Evolutionary conservation across 1,284 basidiomycete species (phyloP), one percentile per base, ranked within the genome.

Genomic region (Trametes polyzona): DNA sequence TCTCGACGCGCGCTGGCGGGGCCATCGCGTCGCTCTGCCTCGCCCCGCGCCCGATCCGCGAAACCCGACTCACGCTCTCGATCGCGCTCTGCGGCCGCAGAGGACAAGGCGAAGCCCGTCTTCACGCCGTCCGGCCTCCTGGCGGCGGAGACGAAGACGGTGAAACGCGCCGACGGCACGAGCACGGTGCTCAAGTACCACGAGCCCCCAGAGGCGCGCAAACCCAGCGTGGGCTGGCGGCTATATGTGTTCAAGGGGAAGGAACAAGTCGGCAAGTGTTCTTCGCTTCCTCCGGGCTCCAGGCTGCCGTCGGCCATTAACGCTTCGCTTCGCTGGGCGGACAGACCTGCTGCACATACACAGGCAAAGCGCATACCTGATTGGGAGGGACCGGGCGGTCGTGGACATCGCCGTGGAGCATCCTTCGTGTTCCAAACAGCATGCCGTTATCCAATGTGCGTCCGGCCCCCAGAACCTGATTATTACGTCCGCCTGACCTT

Each of bases 361-460:
- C 65, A 80, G 89, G 24, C 97, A 99, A 73, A 97, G 95, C 59
- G 93, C 92, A 59, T 99, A 98, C 72, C 82, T 99, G 7, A 83
- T 98, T 58, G 97, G 96, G 1, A 80, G 96, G 62, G 97, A 99
- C 70, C 83, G 86, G 24, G 78, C 90, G 19, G 92, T 96, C 30
- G 88, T 88, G 37, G 97, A 99, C 69, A 92, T 99, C 59, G 83
- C 90, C 1, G 76, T 98, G 36, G 95, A 96, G 58, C 96, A 99
- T 71, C 95, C 96, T 0, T 98, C 96, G 4, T 95, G 93, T 65
- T 99, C 96, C 0, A 99, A 99, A 71, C 97, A 99, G 71, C 97
- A 99, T 69, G 96, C 96, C 21, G 97, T 90, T 4, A 89, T 99
- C 35, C 97, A 99, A 76, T 95, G 92, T 90, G 67, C 33, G 85